A percentile compares a stretch with the other conserved stretches of the same genome.
Conservation (phyloP, 2,329 filamentous ascomycete genomes). For the Clonostachys rosea region DNA sequence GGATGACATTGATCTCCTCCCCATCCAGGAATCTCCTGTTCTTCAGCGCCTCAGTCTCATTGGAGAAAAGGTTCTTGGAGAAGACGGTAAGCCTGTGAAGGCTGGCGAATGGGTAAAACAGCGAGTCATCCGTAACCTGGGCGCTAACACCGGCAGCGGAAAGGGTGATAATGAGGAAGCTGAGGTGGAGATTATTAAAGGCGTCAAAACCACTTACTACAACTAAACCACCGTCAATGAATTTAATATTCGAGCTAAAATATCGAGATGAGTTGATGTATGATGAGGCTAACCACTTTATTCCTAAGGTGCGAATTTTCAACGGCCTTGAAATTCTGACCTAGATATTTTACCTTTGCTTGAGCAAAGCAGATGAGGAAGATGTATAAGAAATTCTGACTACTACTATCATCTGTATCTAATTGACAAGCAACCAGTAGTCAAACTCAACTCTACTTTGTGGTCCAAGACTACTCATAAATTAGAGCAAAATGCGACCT, state of each 20-base stretch:
- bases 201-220: slow-evolving; percentile 20
- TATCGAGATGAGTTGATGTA: no score
- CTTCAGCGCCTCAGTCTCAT: slow-evolving; percentile 21
- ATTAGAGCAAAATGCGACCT: no score
- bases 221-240: background rate
- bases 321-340: no score
- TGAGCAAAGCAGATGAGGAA: no score
- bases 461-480: no score
- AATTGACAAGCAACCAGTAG: no score
- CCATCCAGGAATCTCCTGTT: slow-evolving; percentile 16
- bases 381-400: no score
- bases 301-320: no score
- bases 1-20: slow-evolving; percentile 17
- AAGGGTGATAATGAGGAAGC: slow-evolving; percentile 11
- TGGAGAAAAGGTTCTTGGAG: slow-evolving; percentile 6
- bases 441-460: no score
- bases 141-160: slow-evolving; percentile 9
- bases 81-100: slow-evolving; percentile 13
- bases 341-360: no score
- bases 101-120: slow-evolving; percentile 21
- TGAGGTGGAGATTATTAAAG: slow-evolving; percentile 19
- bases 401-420: no score
- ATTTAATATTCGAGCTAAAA: background rate
- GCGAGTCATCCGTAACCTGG: slow-evolving; percentile 8
- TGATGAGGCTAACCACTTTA: no score